Evolutionary conservation across 169 alveolate species (phyloP).

Genomic region (Perkinsus marinus): DNA sequence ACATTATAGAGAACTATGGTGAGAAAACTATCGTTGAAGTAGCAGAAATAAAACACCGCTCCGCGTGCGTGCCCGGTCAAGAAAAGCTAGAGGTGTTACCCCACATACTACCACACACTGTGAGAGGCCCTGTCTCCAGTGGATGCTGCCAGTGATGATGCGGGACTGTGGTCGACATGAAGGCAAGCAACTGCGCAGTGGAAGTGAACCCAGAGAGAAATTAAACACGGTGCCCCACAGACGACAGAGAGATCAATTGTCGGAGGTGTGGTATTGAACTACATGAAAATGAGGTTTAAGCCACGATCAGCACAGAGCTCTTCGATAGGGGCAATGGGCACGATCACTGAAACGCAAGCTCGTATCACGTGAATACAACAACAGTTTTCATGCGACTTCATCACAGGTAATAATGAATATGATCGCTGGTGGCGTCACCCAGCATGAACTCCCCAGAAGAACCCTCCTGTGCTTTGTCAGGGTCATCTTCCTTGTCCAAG

Average conservation of each 20-base stretch:
- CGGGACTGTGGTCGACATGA: background rate
- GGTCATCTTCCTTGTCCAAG: background rate
- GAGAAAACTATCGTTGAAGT: too few relatives aligned
- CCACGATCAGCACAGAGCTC: too few relatives aligned
- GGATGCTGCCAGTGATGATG: background rate
- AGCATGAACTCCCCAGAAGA: background rate
- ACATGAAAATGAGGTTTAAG: too few relatives aligned
- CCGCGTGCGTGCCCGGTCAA: background rate
- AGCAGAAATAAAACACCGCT: background rate
- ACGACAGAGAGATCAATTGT: background rate
- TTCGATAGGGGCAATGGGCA: background rate
- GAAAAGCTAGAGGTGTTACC: background rate
- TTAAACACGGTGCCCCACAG: background rate
- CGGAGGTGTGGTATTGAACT: background rate
- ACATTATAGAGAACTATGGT: too few relatives aligned
- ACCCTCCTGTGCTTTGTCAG: background rate
- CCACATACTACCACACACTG: background rate
- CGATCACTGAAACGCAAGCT: background rate
- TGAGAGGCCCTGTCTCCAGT: background rate
- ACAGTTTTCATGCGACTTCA: background rate
- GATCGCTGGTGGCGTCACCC: background rate
- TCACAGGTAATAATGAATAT: background rate
- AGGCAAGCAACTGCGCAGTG: background rate
- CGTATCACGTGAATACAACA: background rate
- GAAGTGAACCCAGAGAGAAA: background rate